Evolutionary conservation across 2,329 filamentous ascomycete species (phyloP).

Genomic region (Plenodomus lindquistii): DNA sequence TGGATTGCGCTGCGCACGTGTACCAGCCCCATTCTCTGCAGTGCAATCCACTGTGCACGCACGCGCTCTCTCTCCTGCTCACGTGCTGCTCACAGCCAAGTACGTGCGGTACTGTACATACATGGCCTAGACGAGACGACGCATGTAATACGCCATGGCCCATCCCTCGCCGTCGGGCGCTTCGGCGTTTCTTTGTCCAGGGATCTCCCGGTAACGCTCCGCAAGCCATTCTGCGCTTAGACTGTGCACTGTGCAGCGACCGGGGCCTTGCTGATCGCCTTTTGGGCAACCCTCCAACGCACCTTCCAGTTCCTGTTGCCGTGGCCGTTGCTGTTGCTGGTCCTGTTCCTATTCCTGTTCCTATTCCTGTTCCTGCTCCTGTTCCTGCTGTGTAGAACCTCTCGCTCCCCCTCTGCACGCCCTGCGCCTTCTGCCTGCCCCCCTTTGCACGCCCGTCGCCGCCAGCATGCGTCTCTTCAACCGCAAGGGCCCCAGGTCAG

Average conservation of each 20-base stretch:
- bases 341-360: too few relatives aligned
- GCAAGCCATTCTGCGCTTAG: constrained; percentile 24
- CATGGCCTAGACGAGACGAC: too few relatives aligned
- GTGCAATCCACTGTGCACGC: too few relatives aligned
- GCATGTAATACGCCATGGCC: too few relatives aligned
- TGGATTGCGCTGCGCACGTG: too few relatives aligned
- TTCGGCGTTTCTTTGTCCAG: constrained; percentile 19
- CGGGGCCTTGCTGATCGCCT: constrained; percentile 5
- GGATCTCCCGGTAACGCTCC: constrained; percentile 24
- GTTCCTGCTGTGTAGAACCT: not conserved
- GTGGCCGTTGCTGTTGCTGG: not conserved
- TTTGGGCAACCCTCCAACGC: constrained; percentile 11
- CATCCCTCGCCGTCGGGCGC: constrained; percentile 5
- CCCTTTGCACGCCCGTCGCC: constrained; percentile 7
- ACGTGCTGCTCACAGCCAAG: too few relatives aligned
- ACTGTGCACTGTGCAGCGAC: constrained; percentile 8
- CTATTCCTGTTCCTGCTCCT: not conserved
- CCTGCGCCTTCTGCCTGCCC: constrained; percentile 7
- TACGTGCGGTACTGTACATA: too few relatives aligned
- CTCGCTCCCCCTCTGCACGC: not conserved
- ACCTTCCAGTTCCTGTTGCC: not conserved
- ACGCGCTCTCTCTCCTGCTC: too few relatives aligned
- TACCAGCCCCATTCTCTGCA: too few relatives aligned
- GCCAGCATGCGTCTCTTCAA: constrained; percentile 57
- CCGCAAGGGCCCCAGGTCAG: constrained; percentile 52